A percentile compares a stretch with the other conserved stretches of the same genome.
Evolutionary conservation across 768 basidiomycete species (phyloP).

Genomic region (Cubamyces lactineus): DNA sequence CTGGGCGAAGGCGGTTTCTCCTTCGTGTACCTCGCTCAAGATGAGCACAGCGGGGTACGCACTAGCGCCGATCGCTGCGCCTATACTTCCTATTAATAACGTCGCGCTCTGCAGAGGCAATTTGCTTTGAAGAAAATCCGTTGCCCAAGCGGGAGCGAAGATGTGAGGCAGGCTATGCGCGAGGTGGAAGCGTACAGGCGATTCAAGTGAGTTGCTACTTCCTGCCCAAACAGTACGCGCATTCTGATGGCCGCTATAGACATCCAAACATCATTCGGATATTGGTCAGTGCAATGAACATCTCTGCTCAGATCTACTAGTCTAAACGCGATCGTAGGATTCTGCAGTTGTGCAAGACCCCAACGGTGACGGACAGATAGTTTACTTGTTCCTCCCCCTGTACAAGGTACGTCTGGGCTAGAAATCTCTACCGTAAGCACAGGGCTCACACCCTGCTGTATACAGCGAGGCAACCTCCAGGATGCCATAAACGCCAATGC

Average conservation of each 20-base stretch:
- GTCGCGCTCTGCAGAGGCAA: slow-evolving; percentile 57
- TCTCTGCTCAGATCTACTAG: slow-evolving; percentile 12
- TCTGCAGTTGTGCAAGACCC: slow-evolving; percentile 95
- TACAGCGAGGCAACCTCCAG: slow-evolving; percentile 89
- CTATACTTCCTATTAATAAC: slow-evolving; percentile 1
- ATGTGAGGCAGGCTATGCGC: slow-evolving; percentile 86
- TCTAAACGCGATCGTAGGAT: slow-evolving; percentile 54
- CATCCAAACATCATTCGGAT: slow-evolving; percentile 98
- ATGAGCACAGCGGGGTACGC: slow-evolving; percentile 81
- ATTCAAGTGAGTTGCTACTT: slow-evolving; percentile 69
- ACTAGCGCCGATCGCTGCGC: slow-evolving; percentile 10
- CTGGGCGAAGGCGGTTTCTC: slow-evolving; percentile 97
- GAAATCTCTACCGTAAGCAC: background rate
- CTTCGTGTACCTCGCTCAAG: slow-evolving; percentile 87
- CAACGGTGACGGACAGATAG: slow-evolving; percentile 90
- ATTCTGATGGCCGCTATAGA: slow-evolving; percentile 42
- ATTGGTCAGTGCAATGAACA: slow-evolving; percentile 51
- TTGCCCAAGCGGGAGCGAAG: slow-evolving; percentile 86
- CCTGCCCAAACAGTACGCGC: background rate
- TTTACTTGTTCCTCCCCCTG: slow-evolving; percentile 93
- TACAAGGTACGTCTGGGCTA: slow-evolving; percentile 65
- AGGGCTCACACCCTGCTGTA: background rate
- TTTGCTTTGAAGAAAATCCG: slow-evolving; percentile 98
- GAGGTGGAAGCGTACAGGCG: slow-evolving; percentile 93
- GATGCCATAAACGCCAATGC: slow-evolving; percentile 89